Conservation (phyloP, 305 asterid species). For the Fraxinus velutina region DNA sequence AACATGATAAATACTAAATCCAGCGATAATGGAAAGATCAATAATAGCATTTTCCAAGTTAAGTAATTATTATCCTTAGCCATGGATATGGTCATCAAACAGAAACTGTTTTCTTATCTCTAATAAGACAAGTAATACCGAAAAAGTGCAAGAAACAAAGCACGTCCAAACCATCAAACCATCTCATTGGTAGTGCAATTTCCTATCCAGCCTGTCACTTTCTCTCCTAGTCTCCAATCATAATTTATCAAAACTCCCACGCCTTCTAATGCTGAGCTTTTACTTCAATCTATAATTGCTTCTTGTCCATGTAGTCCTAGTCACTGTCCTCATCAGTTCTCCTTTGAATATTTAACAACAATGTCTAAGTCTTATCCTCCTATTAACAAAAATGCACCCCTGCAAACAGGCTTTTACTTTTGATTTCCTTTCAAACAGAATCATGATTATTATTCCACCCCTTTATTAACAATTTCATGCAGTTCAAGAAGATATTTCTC, state of each 20-base stretch:
- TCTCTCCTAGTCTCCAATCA: not conserved
- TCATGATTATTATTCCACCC: not conserved
- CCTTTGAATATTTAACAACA: not conserved
- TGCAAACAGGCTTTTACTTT: not conserved
- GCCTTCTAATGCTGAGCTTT: not conserved
- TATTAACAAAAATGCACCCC: not conserved
- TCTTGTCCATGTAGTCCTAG: not conserved
- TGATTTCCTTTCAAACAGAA: not conserved
- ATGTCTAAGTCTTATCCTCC: not conserved
- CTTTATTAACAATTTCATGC: not conserved
- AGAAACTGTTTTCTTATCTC: not conserved
- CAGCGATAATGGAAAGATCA: not conserved
- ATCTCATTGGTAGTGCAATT: not conserved
- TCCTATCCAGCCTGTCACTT: not conserved
- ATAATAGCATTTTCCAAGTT: not conserved
- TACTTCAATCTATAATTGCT: not conserved
- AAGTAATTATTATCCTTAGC: not conserved
- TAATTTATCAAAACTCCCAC: not conserved
- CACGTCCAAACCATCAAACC: not conserved
- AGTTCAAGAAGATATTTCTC: not conserved
- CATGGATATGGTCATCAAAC: not conserved
- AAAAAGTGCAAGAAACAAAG: not conserved
- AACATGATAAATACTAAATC: not conserved
- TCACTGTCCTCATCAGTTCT: not conserved
- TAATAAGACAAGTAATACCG: not conserved